phyloP scores from a whole-genome alignment of 257 asterid species.

The Haberlea rhodopensis region DNA sequence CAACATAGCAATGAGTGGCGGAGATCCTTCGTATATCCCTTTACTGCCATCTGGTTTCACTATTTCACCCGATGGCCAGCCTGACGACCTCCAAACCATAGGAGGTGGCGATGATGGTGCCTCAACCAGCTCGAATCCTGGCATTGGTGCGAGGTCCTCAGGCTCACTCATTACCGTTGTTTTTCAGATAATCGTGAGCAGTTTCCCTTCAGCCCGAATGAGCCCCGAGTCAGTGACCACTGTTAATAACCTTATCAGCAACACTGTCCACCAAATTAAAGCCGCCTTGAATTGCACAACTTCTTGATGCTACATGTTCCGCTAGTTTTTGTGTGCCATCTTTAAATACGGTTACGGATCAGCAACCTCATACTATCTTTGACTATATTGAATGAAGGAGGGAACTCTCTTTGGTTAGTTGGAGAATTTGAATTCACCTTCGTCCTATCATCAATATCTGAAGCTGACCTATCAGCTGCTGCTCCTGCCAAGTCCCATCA shows the following conservation, averaged over 20 bases:
- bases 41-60: constrained; percentile 84
- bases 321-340: background rate
- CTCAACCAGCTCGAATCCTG: constrained; percentile 49
- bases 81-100: constrained; percentile 11
- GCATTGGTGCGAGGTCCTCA: constrained; percentile 18
- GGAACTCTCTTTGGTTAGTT: constrained; percentile 42
- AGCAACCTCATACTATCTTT: background rate
- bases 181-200: constrained; percentile 81
- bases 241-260: constrained; percentile 67
- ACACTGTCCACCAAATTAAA: constrained; percentile 85
- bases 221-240: constrained; percentile 87
- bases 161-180: constrained; percentile 80
- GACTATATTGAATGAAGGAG: constrained; percentile 35
- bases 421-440: constrained; percentile 56
- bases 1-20: constrained; percentile 90
- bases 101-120: constrained; percentile 34
- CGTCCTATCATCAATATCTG: constrained; percentile 43
- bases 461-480: constrained; percentile 42
- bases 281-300: constrained; percentile 68
- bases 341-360: constrained; percentile 25
- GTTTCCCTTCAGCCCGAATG: constrained; percentile 66
- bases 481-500: constrained; percentile 44
- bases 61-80: constrained; percentile 65
- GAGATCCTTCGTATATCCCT: constrained; percentile 74
- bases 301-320: constrained; percentile 31